Evolutionary conservation across 2,329 filamentous ascomycete species (phyloP), one percentile per base, ranked within the genome.

Genomic region (Davidsoniella virescens): DNA sequence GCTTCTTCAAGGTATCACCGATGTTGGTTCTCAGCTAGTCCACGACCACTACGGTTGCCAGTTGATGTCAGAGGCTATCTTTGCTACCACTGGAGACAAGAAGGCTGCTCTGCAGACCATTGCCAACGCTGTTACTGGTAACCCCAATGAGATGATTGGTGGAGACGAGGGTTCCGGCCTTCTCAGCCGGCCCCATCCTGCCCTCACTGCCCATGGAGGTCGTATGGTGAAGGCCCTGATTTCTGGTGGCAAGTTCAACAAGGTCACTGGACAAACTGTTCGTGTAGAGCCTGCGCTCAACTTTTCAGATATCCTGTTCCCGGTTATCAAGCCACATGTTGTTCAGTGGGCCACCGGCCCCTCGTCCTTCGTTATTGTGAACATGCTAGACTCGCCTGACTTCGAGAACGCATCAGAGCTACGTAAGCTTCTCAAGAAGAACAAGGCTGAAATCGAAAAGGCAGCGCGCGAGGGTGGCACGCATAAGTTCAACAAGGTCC

Each of bases 161-260:
- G 60, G 61, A 37, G 68, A 68, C 20, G 63, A 65, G 20, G 57
- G 55, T 4, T 14, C 36, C 10, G 44, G 42, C 16, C 53, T 65
- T 12, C 58, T 65, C 14, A 57, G 64, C 3, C 61, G 60, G 18
- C 60, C 64, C 26, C 82, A 87, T 60, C 70, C 83, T 50, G 75
- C 78, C 23, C 69, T 75, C 58, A 72, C 75, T 37, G 61, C 78
- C 0, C 72, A 72, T 57, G 83, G 79, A 39, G 87, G 85, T 14
- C 82, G 87, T 53, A 83, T 95, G 80, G 74, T 96, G 59, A 95
- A 94, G 69, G 83, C 83, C 0, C 75, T 98, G 6, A 87, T 95
- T 20, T 82, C 87, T 50, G 92, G 92, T 40, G 92, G 93, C 23
- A 80, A 79, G 52, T 98, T 84, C 61, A 87, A 96, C 64, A 77